These are phyloP conservation scores for Tricharina praecox DNA, from an alignment of 495 filamentous ascomycete genomes.

Conservation along the genomic window DNA sequence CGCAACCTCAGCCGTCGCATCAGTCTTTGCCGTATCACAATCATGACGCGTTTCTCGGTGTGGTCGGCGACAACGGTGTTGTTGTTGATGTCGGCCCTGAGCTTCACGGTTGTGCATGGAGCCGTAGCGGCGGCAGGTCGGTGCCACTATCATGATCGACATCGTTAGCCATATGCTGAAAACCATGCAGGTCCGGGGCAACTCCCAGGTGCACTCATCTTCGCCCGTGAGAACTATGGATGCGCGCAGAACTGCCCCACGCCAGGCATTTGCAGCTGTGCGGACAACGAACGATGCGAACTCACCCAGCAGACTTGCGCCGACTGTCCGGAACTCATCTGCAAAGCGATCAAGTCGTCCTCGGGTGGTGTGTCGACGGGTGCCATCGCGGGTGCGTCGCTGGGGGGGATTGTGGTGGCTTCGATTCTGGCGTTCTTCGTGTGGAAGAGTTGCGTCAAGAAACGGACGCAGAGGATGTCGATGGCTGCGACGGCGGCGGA, in stretches of 20 bases:
- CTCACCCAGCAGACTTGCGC: conserved; percentile 19
- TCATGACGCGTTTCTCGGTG: background rate
- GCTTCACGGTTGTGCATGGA: background rate
- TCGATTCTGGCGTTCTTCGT: conserved; percentile 58
- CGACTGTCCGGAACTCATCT: conserved; percentile 13
- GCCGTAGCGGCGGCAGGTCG: background rate
- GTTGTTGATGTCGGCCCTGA: background rate
- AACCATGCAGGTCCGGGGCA: no score
- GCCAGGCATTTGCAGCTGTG: conserved; percentile 13
- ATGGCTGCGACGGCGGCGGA: conserved; percentile 28
- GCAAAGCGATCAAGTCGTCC: conserved; percentile 7
- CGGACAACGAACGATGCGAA: conserved; percentile 12
- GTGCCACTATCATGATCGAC: background rate
- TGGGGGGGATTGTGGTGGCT: conserved; percentile 33
- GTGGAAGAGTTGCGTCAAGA: conserved; percentile 71
- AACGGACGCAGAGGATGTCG: conserved; percentile 41
- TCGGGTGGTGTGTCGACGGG: conserved; percentile 9
- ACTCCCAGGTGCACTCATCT: conserved; percentile 18
- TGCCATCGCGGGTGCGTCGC: conserved; percentile 22
- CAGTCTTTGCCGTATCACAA: no score
- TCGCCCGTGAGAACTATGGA: conserved; percentile 15
- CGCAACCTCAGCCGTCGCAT: no score
- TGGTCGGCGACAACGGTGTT: background rate
- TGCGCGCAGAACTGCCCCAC: conserved; percentile 16
- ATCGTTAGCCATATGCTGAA: background rate